These are phyloP conservation scores for Amorphotheca resinae DNA, from an alignment of 495 filamentous ascomycete genomes.

Conservation along the genomic window DNA sequence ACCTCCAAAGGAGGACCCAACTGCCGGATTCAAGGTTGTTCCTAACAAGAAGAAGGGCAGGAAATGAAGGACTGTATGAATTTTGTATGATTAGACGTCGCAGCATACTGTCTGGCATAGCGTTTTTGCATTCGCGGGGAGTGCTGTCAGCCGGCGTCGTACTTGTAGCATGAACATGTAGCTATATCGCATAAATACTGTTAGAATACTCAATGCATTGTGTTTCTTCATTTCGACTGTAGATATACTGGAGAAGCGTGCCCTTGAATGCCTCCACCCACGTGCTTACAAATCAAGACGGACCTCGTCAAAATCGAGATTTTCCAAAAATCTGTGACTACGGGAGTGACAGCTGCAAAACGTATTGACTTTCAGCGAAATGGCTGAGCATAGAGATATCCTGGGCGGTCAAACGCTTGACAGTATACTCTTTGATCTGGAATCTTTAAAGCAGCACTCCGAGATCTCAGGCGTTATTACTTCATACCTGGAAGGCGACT, in stretches of 20 bases:
- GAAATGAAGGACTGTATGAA: slow-evolving; percentile 34
- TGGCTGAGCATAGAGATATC: slow-evolving; percentile 6
- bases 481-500: slow-evolving; percentile 16
- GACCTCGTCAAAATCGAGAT: not conserved
- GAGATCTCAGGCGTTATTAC: slow-evolving; percentile 12
- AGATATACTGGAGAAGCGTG: too few relatives aligned
- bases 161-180: not conserved
- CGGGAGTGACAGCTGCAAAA: not conserved
- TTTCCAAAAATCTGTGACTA: not conserved
- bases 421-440: slow-evolving; percentile 11
- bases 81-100: slow-evolving; percentile 18
- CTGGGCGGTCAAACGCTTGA: slow-evolving; percentile 10
- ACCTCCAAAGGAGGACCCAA: slow-evolving; percentile 33
- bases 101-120: slow-evolving; percentile 14
- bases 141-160: not conserved
- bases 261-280: not conserved
- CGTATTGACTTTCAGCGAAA: not conserved
- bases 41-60: slow-evolving; percentile 88
- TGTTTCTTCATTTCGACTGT: too few relatives aligned
- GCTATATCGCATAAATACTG: not conserved
- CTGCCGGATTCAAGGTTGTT: slow-evolving; percentile 74
- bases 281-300: not conserved
- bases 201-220: too few relatives aligned
- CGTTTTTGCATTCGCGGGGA: slow-evolving; percentile 12
- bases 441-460: slow-evolving; percentile 9